Evolutionary conservation across 331 rosid species (phyloP).

Genomic region (Saraca asoca): DNA sequence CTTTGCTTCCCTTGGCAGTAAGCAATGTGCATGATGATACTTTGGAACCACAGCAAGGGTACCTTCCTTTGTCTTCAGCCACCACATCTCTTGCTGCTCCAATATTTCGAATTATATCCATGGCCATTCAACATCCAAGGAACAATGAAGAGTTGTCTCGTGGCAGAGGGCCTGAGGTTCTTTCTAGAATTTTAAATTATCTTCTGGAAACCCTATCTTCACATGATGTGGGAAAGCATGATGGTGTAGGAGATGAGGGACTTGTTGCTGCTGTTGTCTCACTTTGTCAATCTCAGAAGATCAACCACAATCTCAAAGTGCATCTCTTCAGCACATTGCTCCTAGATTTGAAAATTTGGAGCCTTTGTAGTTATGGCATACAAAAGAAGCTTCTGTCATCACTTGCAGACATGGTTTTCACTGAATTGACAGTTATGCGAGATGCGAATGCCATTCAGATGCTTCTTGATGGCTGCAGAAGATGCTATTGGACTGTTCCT

Average conservation of each 20-base stretch:
- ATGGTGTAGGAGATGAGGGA: conserved; percentile 86
- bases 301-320: conserved; percentile 77
- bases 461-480: conserved; percentile 98
- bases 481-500: conserved; percentile 86
- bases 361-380: conserved; percentile 92
- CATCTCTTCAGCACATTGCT: conserved; percentile 83
- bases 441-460: conserved; percentile 97
- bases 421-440: conserved; percentile 84
- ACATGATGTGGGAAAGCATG: conserved; percentile 61
- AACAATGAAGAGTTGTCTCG: conserved; percentile 87
- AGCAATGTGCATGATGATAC: conserved; percentile 64
- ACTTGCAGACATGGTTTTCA: conserved; percentile 97
- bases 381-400: conserved; percentile 98
- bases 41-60: conserved; percentile 75
- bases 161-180: conserved; percentile 87
- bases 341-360: conserved; percentile 88
- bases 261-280: conserved; percentile 91
- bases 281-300: conserved; percentile 80
- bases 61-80: conserved; percentile 62
- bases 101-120: conserved; percentile 79
- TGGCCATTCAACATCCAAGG: conserved; percentile 72
- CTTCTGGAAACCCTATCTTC: conserved; percentile 79
- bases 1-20: conserved; percentile 90
- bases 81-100: conserved; percentile 87
- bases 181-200: conserved; percentile 85